Percentiles rank a stretch among this genome's conserved stretches.
Evolutionary conservation across 2,329 filamentous ascomycete species (phyloP).

Genomic region (Diaporthe ilicicola): DNA sequence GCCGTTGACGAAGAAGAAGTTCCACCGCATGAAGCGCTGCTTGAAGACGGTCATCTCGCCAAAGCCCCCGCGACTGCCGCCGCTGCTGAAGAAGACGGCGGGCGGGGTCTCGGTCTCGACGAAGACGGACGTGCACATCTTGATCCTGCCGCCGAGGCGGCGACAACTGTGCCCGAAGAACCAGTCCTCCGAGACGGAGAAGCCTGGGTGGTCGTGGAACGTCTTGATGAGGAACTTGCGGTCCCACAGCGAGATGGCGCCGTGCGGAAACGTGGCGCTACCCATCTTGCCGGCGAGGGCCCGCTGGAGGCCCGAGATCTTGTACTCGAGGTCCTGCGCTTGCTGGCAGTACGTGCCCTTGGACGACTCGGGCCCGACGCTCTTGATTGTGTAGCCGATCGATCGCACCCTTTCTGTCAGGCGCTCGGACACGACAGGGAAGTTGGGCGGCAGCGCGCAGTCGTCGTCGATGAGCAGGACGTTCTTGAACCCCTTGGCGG

Average conservation of each 20-base stretch:
- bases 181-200: slow-evolving; percentile 60
- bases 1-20: slow-evolving; percentile 60
- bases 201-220: slow-evolving; percentile 58
- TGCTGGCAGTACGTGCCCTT: slow-evolving; percentile 51
- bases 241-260: slow-evolving; percentile 59
- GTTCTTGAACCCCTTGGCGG: slow-evolving; percentile 53
- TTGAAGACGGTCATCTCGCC: slow-evolving; percentile 62
- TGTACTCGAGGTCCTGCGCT: slow-evolving; percentile 62
- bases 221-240: slow-evolving; percentile 53
- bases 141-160: slow-evolving; percentile 51
- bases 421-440: slow-evolving; percentile 54
- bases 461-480: slow-evolving; percentile 60
- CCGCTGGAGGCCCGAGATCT: slow-evolving; percentile 55
- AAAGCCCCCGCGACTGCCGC: slow-evolving; percentile 54
- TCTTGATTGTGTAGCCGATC: slow-evolving; percentile 59
- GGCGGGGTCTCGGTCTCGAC: slow-evolving; percentile 59
- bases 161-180: slow-evolving; percentile 59
- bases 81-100: slow-evolving; percentile 50
- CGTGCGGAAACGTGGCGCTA: slow-evolving; percentile 58
- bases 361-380: slow-evolving; percentile 46
- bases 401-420: slow-evolving; percentile 51
- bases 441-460: slow-evolving; percentile 55
- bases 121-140: slow-evolving; percentile 58
- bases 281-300: slow-evolving; percentile 53
- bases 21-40: slow-evolving; percentile 59